Evolutionary conservation across 1,139 yeast genomes (phyloP).

Genomic region (Diutina rugosa): DNA sequence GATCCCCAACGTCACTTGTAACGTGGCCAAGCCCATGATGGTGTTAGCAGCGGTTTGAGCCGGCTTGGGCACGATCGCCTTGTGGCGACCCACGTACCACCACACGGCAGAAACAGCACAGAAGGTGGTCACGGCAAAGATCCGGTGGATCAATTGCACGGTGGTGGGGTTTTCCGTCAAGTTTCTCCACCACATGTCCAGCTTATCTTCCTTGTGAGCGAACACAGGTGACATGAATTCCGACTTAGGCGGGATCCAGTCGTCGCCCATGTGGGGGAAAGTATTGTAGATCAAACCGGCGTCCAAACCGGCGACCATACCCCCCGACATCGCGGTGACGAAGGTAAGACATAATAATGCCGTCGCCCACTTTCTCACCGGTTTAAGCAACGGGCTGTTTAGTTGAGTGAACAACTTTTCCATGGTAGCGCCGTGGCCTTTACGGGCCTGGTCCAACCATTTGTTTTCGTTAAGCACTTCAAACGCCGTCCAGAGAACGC

Average conservation of each 20-base stretch:
- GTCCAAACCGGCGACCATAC: slow-evolving; percentile 95
- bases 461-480: slow-evolving; percentile 69
- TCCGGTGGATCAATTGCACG: slow-evolving; percentile 84
- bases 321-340: slow-evolving; percentile 91
- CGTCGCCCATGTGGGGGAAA: slow-evolving; percentile 93
- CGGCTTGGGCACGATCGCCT: slow-evolving; percentile 45
- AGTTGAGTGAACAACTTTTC: slow-evolving; percentile 39
- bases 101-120: slow-evolving; percentile 56
- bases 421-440: slow-evolving; percentile 42
- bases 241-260: slow-evolving; percentile 50
- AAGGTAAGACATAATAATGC: slow-evolving; percentile 60
- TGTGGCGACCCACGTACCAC: slow-evolving; percentile 43
- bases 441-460: slow-evolving; percentile 27
- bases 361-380: slow-evolving; percentile 39
- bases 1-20: slow-evolving; percentile 82
- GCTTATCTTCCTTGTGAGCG: slow-evolving; percentile 50
- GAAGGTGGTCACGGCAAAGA: slow-evolving; percentile 74
- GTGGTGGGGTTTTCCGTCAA: slow-evolving; percentile 92
- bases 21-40: slow-evolving; percentile 67
- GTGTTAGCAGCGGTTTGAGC: slow-evolving; percentile 43
- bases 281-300: slow-evolving; percentile 95
- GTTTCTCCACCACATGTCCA: slow-evolving; percentile 86
- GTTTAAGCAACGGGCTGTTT: slow-evolving; percentile 38
- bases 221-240: slow-evolving; percentile 74
- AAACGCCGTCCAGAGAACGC: slow-evolving; percentile 84